These are phyloP conservation scores for Arthrinium puccinioides DNA, from an alignment of 2,329 filamentous ascomycete genomes.

Conservation along the genomic window DNA sequence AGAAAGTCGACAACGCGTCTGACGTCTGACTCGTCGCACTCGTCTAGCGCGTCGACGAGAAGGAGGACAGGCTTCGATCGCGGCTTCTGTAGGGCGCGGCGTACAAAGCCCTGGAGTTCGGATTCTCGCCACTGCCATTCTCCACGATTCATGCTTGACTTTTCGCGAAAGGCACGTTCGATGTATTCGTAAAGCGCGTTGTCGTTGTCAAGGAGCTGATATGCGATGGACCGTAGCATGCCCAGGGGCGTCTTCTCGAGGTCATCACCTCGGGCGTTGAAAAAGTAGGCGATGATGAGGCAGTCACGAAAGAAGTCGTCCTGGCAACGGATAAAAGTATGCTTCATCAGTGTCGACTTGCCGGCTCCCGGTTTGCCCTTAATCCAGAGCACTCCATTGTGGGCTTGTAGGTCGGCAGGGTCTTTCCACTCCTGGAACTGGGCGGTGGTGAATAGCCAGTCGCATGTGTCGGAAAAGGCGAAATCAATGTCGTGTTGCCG, in stretches of 20 bases:
- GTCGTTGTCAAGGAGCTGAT: conserved; percentile 10
- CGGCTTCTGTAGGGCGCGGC: not conserved
- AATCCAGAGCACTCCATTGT: conserved; percentile 19
- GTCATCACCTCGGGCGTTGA: conserved; percentile 11
- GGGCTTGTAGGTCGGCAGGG: not conserved
- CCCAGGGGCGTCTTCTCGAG: conserved; percentile 14
- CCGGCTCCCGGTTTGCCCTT: conserved; percentile 20
- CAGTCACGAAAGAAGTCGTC: conserved; percentile 1
- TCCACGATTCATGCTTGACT: not conserved
- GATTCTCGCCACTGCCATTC: not conserved
- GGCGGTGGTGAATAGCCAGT: conserved; percentile 13
- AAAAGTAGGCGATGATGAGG: conserved; percentile 12
- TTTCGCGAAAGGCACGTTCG: conserved; percentile 5
- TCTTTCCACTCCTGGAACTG: conserved; percentile 13
- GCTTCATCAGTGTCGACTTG: conserved; percentile 18
- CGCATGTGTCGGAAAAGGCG: conserved; percentile 10
- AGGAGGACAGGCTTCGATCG: not conserved
- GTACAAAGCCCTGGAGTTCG: not conserved
- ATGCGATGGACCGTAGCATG: conserved; percentile 12
- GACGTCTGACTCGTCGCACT: conserved; percentile 1
- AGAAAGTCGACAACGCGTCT: not conserved
- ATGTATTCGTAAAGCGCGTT: not conserved
- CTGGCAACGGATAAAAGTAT: conserved; percentile 6
- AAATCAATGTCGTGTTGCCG: conserved; percentile 9
- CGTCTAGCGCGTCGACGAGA: conserved; percentile 5